Conservation (phyloP, 2,329 filamentous ascomycete genomes). For the Lojkania enalia region DNA sequence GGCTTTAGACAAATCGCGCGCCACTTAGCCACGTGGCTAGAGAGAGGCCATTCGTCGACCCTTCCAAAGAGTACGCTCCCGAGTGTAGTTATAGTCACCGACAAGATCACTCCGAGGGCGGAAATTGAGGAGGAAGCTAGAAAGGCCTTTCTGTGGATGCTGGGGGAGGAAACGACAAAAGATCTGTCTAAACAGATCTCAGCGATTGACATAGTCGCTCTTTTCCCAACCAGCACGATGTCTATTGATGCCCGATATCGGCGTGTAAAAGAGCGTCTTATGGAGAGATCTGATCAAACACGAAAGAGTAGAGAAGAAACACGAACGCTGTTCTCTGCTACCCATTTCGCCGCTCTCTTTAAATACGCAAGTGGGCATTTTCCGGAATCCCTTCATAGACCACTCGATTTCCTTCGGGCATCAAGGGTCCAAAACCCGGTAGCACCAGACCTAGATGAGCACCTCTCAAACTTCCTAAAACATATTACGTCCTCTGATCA, state of each 20-base stretch:
- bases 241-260: slow-evolving; percentile 17
- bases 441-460: slow-evolving; percentile 18
- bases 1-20: slow-evolving; percentile 23
- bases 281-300: slow-evolving; percentile 20
- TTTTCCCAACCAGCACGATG: slow-evolving; percentile 13
- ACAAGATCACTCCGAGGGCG: slow-evolving; percentile 16
- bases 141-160: slow-evolving; percentile 25
- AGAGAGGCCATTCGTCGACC: neutral
- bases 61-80: slow-evolving; percentile 18
- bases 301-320: slow-evolving; percentile 12
- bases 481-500: slow-evolving; percentile 17
- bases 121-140: slow-evolving; percentile 19
- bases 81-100: slow-evolving; percentile 26
- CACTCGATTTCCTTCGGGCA: neutral
- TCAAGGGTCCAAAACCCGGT: slow-evolving; percentile 20
- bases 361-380: neutral
- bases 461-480: slow-evolving; percentile 24
- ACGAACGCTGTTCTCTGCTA: slow-evolving; percentile 23
- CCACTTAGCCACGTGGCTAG: slow-evolving; percentile 15
- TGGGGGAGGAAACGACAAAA: slow-evolving; percentile 25
- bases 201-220: slow-evolving; percentile 23
- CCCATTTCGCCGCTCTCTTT: slow-evolving; percentile 17
- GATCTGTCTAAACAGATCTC: slow-evolving; percentile 16
- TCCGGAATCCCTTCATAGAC: neutral
- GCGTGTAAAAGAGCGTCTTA: slow-evolving; percentile 24